Conservation (phyloP, 805 yeast genomes). For the Sugiyamaella boreocaroliniensis region DNA sequence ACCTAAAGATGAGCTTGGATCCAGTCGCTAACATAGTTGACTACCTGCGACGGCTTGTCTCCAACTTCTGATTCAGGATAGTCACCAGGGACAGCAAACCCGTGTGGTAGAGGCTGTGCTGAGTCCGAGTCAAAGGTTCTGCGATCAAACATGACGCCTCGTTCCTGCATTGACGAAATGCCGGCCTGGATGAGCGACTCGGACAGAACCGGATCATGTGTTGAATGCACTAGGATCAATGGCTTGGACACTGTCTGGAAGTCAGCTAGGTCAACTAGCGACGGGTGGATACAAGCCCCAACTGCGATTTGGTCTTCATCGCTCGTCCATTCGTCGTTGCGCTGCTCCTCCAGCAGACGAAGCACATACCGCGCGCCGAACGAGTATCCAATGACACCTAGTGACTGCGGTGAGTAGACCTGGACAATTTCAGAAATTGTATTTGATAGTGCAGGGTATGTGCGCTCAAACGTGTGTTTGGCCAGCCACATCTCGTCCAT, state of each 20-base stretch:
- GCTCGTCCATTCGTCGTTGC: constrained; percentile 21
- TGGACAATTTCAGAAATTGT: constrained; percentile 26
- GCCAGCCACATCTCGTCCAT: constrained; percentile 33
- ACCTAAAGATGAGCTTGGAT: not conserved
- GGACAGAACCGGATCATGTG: constrained; percentile 26
- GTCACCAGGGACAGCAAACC: constrained; percentile 38
- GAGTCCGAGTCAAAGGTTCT: constrained; percentile 11
- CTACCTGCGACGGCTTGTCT: constrained; percentile 27
- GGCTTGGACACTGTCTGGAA: constrained; percentile 26
- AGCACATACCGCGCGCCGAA: constrained; percentile 30
- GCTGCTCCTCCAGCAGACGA: constrained; percentile 22
- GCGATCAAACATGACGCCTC: constrained; percentile 16
- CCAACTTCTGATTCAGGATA: constrained; percentile 31
- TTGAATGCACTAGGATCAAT: constrained; percentile 21
- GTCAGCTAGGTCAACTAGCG: constrained; percentile 24
- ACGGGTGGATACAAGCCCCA: constrained; percentile 28
- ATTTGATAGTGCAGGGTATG: constrained; percentile 23
- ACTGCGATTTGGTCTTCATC: constrained; percentile 23
- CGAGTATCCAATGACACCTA: constrained; percentile 30
- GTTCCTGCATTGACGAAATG: constrained; percentile 10
- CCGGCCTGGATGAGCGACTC: constrained; percentile 19
- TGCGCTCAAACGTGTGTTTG: constrained; percentile 28
- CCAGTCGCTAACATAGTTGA: constrained; percentile 12
- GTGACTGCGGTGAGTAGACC: constrained; percentile 23
- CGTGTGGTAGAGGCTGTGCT: constrained; percentile 35